These are phyloP conservation scores for Sambucus nigra DNA, from an alignment of 129 eudicot genomes.

Conservation along the genomic window DNA sequence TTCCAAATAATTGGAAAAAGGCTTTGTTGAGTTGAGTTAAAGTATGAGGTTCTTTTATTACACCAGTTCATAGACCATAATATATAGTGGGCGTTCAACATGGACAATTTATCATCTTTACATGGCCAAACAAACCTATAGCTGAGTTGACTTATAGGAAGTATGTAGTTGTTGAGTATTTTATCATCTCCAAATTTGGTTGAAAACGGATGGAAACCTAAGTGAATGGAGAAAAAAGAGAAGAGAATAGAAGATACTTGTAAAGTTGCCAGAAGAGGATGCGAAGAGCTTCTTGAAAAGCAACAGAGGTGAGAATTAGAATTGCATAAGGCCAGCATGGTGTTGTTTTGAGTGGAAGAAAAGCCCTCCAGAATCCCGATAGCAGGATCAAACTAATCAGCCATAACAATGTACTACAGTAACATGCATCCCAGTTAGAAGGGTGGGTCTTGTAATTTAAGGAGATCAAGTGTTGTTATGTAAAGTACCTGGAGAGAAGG, in stretches of 20 bases:
- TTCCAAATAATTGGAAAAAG: too few species aligned
- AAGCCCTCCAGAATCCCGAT: conserved; percentile 83
- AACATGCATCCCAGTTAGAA: not conserved
- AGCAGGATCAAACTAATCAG: conserved; percentile 78
- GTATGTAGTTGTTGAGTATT: too few species aligned
- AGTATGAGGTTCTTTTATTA: too few species aligned
- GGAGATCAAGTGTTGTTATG: not conserved
- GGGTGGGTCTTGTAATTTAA: not conserved
- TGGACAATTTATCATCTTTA: too few species aligned
- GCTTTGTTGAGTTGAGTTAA: too few species aligned
- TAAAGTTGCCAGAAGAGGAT: conserved; percentile 73
- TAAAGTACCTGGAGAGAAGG: conserved; percentile 78
- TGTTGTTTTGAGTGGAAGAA: conserved; percentile 65
- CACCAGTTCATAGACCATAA: too few species aligned
- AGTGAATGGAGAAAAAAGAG: not conserved
- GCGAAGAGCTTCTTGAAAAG: conserved; percentile 78
- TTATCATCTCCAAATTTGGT: too few species aligned
- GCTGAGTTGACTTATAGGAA: too few species aligned
- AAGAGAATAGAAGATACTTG: conserved; percentile 38
- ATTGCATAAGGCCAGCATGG: conserved; percentile 68
- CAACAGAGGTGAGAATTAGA: conserved; percentile 64
- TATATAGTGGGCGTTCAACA: too few species aligned
- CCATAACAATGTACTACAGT: conserved; percentile 86
- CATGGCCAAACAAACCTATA: too few species aligned
- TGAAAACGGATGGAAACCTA: too few species aligned